Base-by-base conservation (phyloP, 306 rosid species). In the Luffa acutangula region DNA sequence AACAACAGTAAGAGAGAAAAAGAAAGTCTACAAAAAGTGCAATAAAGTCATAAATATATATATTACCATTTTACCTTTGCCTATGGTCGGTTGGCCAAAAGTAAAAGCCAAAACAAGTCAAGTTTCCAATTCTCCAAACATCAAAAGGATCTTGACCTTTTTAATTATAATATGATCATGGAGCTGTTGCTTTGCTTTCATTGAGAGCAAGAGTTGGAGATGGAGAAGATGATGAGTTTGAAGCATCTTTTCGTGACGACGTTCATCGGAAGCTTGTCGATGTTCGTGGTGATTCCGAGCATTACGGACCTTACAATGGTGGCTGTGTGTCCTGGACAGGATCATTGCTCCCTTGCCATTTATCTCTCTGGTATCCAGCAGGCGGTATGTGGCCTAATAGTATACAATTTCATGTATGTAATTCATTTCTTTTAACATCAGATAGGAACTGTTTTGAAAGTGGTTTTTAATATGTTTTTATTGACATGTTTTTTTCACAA, bases 271-370 rank as follows among this genome's bases (percentile, higher is more conserved):
- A 82, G 89, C 0, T 53, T 87, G 10, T 86, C 88, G 0, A 77
- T 0, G 5, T 36, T 76, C n/a, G 74, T 84, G 41, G 90, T 80
- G 20, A 1, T 80, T 42, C 93, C 98, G 0, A 85, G 83, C 21
- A 89, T 92, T 9, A 90, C 90, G 0, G 98, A 92, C 5, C 80
- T 94, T 1, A 92, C 93, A 18, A 84, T 94, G 87, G 46, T 76
- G 1, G 97, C 94, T 2, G 82, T 92, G 5, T 94, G 98, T 75
- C 97, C 94, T 2, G 89, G 86, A 10, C 84, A 65, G 59, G 88
- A 87, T 20, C 80, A 89, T 62, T 94, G 97, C 48, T 90, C 98
- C 0, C 88, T 92, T 17, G 97, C 98, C 84, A 92, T 92, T 84
- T 94, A 89, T 84, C 96, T 94, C 86, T 34, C 94, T 33, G 96